Base-by-base conservation (phyloP, 257 asterid genomes). In the Solanum habrochaites region DNA sequence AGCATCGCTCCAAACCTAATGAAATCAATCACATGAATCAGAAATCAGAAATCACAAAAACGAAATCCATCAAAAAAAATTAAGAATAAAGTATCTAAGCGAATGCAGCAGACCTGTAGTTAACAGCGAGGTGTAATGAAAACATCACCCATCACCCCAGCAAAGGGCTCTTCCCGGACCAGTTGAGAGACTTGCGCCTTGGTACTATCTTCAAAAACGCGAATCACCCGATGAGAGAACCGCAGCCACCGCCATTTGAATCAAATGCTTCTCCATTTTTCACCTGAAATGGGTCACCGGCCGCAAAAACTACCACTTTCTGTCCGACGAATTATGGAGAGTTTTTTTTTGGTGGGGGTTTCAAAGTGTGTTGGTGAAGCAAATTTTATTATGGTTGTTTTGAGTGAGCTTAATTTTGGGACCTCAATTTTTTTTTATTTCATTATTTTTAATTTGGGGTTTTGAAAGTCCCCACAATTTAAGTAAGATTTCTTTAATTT, bases 101-200 rank as follows among this genome's bases (percentile, higher is more conserved):
- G 39, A 77, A 18, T 40, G 83, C 18, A 39, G 83, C 60, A 42
- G 20, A 93, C 99, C 98, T 92, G 93, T 92, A 96, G 88, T 91
- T 95, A 70, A 93, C 95, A 8, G 96, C 94, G 49, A 94, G 35
- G 87, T 97, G 99, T n/a, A 93, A 94, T 92, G 21, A 97, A n/a
- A n/a, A 89, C 95, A 97, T 91, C 74, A 94, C 97, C 45, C 88
- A 49, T n/a, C 85, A 97, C 93, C 18, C 98, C 99, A 66, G 92
- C 31, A 82, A 97, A 97, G 78, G 80, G 99, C 98, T 70, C n/a
- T n/a, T n/a, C n/a, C 99, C 98, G 11, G 98, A 94, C 82, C 94
- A 87, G 90, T 93, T 92, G 31, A 97, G 98, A 73, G 98, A 95
- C 88, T 94, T 97, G 90, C 88, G 96, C 86, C 87, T 88, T n/a